Evolutionary conservation across 2,329 filamentous ascomycete genomes (phyloP).

Genomic region (Nemania sp.): DNA sequence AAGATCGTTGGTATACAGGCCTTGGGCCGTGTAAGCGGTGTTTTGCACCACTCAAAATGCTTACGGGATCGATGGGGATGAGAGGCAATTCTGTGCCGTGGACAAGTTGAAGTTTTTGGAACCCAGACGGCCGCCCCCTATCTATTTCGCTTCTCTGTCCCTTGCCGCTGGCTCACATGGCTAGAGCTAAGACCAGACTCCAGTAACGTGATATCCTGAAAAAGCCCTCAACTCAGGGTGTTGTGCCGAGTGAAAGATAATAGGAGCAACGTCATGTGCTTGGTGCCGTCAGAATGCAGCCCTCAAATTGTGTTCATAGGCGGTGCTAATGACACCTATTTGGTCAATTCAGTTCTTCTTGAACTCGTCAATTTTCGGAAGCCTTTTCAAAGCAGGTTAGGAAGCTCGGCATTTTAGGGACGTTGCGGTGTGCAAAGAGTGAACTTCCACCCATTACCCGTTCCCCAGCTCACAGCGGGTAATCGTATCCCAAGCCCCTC

Average conservation of each 20-base stretch:
- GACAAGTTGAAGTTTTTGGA: neutral
- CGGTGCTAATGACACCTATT: too few relatives aligned
- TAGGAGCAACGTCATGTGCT: too few relatives aligned
- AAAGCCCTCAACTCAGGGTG: too few relatives aligned
- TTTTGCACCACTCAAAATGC: neutral
- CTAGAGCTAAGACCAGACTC: neutral
- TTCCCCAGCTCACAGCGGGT: neutral
- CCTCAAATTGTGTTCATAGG: too few relatives aligned
- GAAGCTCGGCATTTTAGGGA: too few relatives aligned
- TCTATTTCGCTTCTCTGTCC: neutral
- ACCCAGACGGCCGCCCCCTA: neutral
- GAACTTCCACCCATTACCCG: neutral
- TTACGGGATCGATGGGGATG: neutral
- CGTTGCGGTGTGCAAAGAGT: neutral
- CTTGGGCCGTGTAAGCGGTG: neutral
- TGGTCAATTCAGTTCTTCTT: too few relatives aligned
- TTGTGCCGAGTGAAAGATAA: too few relatives aligned
- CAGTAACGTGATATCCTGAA: too few relatives aligned
- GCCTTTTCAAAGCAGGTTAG: too few relatives aligned
- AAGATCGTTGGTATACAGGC: neutral
- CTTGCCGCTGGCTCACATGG: neutral
- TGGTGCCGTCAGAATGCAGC: too few relatives aligned
- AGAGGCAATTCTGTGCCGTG: neutral
- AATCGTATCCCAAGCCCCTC: slow-evolving; percentile 18
- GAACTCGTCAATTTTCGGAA: too few relatives aligned